Conservation (phyloP, 495 filamentous ascomycete genomes). For the Tuber umbilicatum region DNA sequence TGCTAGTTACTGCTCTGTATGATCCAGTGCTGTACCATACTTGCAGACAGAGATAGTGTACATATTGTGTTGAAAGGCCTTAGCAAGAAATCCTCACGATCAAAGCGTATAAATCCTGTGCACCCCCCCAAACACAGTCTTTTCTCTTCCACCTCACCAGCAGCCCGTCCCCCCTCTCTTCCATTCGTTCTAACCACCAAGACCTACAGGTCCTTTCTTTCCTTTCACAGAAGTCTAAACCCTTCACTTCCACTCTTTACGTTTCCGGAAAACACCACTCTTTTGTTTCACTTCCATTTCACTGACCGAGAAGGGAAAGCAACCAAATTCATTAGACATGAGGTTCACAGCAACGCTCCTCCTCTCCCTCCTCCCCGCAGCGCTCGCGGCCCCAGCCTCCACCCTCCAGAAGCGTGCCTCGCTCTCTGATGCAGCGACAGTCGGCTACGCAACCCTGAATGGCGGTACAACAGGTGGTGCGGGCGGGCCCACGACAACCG, state of each 20-base stretch:
- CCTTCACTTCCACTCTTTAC: neutral
- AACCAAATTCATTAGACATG: neutral
- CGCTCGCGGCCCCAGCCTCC: constrained; percentile 2
- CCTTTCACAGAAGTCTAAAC: neutral
- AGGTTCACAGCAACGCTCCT: neutral
- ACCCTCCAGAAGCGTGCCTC: constrained; percentile 39
- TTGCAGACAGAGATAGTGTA: neutral
- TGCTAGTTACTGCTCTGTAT: neutral
- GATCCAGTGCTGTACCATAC: neutral
- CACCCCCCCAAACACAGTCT: neutral
- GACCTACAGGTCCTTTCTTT: neutral
- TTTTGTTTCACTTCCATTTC: neutral
- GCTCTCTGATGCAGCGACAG: constrained; percentile 41
- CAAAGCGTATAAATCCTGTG: neutral
- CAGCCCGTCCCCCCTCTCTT: neutral
- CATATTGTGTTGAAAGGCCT: neutral
- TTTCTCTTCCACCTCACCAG: neutral
- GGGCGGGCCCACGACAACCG: constrained; percentile 53
- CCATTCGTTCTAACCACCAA: neutral
- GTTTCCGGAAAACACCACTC: neutral
- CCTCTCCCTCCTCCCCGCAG: constrained; percentile 1
- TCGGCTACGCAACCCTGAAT: constrained; percentile 43
- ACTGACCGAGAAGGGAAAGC: neutral
- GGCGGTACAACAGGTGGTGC: constrained; percentile 51
- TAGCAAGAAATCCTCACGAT: neutral